A percentile compares a stretch with the other conserved stretches of the same genome.
These are phyloP conservation scores for Blastocystis sp. DNA, from an alignment of 352 stramenopile species.

Conservation along the genomic window DNA sequence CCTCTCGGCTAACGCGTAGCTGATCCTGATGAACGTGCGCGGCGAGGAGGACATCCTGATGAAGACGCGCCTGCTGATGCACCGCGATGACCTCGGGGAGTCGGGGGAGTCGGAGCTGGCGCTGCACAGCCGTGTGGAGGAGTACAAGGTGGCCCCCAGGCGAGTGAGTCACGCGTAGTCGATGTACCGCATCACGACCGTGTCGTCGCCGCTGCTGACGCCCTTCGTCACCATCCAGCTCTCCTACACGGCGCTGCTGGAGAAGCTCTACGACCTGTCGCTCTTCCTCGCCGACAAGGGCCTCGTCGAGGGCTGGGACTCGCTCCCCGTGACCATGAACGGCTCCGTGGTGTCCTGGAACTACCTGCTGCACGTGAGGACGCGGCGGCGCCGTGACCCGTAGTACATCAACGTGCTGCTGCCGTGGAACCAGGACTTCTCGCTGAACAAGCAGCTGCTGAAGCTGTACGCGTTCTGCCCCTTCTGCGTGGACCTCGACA, in stretches of 20 bases:
- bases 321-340: slow-evolving; percentile 20
- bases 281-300: slow-evolving; percentile 16
- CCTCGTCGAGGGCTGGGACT: slow-evolving; percentile 48
- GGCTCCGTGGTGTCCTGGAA: slow-evolving; percentile 21
- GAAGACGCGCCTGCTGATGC: not conserved
- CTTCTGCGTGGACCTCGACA: slow-evolving; percentile 37
- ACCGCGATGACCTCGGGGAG: not conserved
- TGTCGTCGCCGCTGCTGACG: not conserved
- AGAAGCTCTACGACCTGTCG: slow-evolving; percentile 15
- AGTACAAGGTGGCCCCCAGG: not conserved
- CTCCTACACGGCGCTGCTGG: slow-evolving; percentile 9
- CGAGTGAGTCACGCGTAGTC: not conserved
- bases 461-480: slow-evolving; percentile 47
- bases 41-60: slow-evolving; percentile 12
- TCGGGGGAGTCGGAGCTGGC: not conserved
- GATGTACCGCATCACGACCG: not conserved
- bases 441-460: slow-evolving; percentile 55
- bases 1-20: not conserved
- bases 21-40: not conserved
- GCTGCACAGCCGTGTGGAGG: not conserved
- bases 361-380: slow-evolving; percentile 8
- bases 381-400: not conserved
- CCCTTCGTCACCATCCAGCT: slow-evolving; percentile 1
- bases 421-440: slow-evolving; percentile 60
- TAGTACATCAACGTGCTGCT: slow-evolving; percentile 60